phyloP scores from a whole-genome alignment of 306 rosid genomes.

The Quercus robur region DNA sequence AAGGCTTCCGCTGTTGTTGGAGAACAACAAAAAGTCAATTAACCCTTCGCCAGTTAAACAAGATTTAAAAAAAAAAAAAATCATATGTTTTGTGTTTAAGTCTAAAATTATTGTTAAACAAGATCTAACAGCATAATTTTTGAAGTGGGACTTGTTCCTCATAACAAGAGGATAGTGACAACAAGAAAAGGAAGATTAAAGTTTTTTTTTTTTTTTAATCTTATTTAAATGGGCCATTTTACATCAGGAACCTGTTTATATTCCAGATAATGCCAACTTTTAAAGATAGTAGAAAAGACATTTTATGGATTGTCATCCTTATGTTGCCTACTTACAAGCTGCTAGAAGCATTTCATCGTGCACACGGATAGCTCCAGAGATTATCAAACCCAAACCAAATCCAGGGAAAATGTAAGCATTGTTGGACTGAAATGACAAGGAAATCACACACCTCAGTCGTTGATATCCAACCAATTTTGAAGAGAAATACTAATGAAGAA shows the following conservation, averaged over 20 bases:
- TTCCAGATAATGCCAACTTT: background rate
- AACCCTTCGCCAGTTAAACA: background rate
- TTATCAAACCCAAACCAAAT: conserved; percentile 75
- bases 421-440: conserved; percentile 61
- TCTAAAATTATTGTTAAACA: background rate
- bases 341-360: conserved; percentile 93
- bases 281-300: background rate
- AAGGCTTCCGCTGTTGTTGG: conserved; percentile 65
- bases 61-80: background rate
- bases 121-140: background rate
- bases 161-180: background rate
- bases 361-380: conserved; percentile 89
- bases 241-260: background rate
- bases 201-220: no score
- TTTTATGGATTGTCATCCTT: background rate
- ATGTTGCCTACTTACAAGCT: conserved; percentile 64
- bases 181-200: no score
- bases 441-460: background rate
- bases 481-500: background rate
- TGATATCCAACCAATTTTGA: background rate
- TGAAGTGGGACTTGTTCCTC: background rate
- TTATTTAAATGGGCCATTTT: background rate
- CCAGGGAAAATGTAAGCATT: conserved; percentile 96
- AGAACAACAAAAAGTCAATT: conserved; percentile 1
- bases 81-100: background rate